These are phyloP conservation scores for Coemansia sp. DNA, from an alignment of 192 early-diverging fungal genomes.

Conservation along the genomic window DNA sequence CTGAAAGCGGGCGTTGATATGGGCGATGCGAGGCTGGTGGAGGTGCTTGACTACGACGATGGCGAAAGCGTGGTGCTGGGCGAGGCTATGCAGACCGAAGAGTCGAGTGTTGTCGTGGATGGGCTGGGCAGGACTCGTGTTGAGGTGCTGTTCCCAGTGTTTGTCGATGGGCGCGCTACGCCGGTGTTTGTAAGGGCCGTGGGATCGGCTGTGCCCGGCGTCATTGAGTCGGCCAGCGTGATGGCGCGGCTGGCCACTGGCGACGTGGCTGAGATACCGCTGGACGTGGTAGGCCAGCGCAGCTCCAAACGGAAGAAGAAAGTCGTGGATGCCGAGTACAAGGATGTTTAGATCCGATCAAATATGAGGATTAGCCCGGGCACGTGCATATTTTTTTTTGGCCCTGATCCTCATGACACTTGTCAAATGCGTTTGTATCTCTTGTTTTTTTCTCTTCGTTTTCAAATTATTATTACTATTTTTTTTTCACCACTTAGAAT, in stretches of 20 bases:
- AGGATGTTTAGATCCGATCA: conserved; percentile 19
- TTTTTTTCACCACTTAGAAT: background rate
- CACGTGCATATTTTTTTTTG: too few relatives aligned
- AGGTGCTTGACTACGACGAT: background rate
- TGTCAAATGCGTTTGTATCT: too few relatives aligned
- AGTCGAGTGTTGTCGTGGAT: background rate
- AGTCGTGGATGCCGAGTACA: conserved; percentile 47
- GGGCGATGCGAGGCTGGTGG: conserved; percentile 1
- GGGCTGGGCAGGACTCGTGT: background rate
- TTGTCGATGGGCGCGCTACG: conserved; percentile 17
- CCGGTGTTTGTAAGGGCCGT: conserved; percentile 25
- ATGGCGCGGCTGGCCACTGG: conserved; percentile 16
- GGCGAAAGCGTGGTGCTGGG: conserved; percentile 17
- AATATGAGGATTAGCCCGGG: too few relatives aligned
- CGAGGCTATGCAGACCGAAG: conserved; percentile 22
- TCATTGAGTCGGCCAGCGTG: conserved; percentile 7
- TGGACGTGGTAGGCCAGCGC: background rate
- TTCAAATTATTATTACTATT: background rate
- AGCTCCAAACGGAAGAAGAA: background rate
- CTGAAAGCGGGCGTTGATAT: background rate
- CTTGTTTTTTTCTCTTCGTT: background rate
- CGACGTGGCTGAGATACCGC: conserved; percentile 11
- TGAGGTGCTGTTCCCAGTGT: conserved; percentile 40
- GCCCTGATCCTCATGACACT: background rate
- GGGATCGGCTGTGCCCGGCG: background rate